Conservation (phyloP, 371 early-diverging fungal species). For the Saksenaea oblongispora region DNA sequence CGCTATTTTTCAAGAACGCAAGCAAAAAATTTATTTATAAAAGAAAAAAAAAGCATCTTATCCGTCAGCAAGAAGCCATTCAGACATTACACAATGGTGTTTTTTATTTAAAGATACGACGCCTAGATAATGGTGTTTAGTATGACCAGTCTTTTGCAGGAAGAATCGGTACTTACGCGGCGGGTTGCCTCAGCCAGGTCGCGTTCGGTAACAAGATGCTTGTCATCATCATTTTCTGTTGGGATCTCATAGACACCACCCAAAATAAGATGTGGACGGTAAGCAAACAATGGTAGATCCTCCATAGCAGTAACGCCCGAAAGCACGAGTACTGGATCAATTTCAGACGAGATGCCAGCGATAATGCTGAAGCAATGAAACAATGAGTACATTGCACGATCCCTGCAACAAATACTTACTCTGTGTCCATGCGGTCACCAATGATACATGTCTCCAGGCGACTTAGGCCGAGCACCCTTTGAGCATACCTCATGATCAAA, state of each 20-base stretch:
- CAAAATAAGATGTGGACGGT: constrained; percentile 59
- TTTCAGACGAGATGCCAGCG: constrained; percentile 57
- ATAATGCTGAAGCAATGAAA: constrained; percentile 33
- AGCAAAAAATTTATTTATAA: too few species aligned
- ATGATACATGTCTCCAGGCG: constrained; percentile 68
- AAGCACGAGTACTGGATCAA: constrained; percentile 66
- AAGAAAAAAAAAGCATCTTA: too few species aligned
- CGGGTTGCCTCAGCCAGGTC: constrained; percentile 47
- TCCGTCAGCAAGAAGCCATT: too few species aligned
- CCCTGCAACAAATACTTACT: constrained; percentile 29
- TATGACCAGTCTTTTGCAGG: not conserved
- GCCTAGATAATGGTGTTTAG: not conserved
- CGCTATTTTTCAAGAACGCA: too few species aligned
- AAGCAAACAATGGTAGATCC: constrained; percentile 53
- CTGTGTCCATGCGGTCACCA: constrained; percentile 75
- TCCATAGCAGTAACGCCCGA: constrained; percentile 58
- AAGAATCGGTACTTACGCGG: constrained; percentile 19
- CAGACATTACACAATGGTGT: too few species aligned
- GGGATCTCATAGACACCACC: constrained; percentile 64
- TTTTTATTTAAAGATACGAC: not conserved
- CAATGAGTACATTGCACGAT: not conserved
- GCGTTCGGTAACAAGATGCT: constrained; percentile 35
- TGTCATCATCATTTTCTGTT: constrained; percentile 26
- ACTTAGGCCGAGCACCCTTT: constrained; percentile 53
- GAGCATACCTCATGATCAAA: constrained; percentile 68